These are phyloP conservation scores for Neonothopanus nambi DNA, from an alignment of 1,284 basidiomycete species.

Conservation along the genomic window DNA sequence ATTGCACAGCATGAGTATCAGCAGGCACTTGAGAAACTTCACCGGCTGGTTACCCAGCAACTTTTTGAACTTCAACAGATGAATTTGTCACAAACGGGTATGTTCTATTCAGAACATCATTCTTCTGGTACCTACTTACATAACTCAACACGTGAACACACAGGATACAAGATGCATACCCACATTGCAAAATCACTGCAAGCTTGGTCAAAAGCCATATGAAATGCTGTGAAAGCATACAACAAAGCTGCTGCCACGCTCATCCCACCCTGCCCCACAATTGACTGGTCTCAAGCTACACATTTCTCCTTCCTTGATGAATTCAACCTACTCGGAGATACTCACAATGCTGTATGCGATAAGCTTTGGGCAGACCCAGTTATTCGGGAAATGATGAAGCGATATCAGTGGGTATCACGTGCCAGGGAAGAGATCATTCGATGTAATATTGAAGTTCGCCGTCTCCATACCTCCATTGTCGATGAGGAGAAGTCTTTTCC, in stretches of 20 bases:
- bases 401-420: not conserved
- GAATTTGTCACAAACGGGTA: conserved; percentile 15
- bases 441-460: conserved; percentile 8
- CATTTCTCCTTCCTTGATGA: no score
- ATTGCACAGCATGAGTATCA: conserved; percentile 17
- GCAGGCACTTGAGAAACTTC: conserved; percentile 19
- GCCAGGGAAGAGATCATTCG: conserved; percentile 9
- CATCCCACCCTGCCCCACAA: not conserved
- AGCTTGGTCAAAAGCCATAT: conserved; percentile 14
- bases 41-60: conserved; percentile 22
- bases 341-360: not conserved
- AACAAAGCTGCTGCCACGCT: conserved; percentile 13
- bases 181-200: conserved; percentile 18
- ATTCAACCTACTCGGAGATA: not conserved
- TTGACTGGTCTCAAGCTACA: conserved; percentile 6
- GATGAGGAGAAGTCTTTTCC: conserved; percentile 2
- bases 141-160: not conserved
- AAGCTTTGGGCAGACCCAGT: conserved; percentile 5
- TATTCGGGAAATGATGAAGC: conserved; percentile 10
- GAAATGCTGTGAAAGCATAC: conserved; percentile 16
- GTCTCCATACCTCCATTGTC: conserved; percentile 9
- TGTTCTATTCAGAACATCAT: not conserved
- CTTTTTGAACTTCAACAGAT: conserved; percentile 25
- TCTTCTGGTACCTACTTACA: not conserved
- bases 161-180: conserved; percentile 16